phyloP scores from a whole-genome alignment of 345 rosid species.

The Pugionium dolabratum region DNA sequence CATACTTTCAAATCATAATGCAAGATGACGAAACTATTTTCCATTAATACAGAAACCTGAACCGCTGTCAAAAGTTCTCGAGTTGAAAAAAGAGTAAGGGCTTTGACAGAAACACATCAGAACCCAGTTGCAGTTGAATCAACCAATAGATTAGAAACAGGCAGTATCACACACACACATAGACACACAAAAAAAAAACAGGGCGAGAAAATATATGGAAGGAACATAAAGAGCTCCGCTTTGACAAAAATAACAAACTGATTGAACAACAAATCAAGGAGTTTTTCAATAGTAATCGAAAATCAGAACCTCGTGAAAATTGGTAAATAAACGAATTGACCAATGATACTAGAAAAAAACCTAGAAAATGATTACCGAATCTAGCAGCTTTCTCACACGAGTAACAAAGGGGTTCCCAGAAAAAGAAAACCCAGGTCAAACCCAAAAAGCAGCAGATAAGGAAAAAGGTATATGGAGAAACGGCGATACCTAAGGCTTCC shows the following conservation, averaged over 20 bases:
- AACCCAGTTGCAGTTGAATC: conserved; percentile 1
- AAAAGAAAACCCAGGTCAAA: conserved; percentile 9
- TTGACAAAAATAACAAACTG: not conserved
- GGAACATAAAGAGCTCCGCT: not conserved
- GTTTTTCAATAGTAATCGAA: conserved; percentile 5
- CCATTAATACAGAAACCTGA: conserved; percentile 5
- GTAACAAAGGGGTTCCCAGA: not conserved
- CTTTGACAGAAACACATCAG: conserved; percentile 1
- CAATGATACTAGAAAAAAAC: not conserved
- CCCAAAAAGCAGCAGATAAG: not conserved
- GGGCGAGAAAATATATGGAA: conserved; percentile 2
- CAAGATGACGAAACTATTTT: not conserved
- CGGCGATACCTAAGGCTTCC: conserved; percentile 23
- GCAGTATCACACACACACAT: conserved; percentile 4
- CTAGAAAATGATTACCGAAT: conserved; percentile 6
- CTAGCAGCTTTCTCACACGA: conserved; percentile 17
- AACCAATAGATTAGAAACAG: conserved; percentile 1
- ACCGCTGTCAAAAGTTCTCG: not conserved
- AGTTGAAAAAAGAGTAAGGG: conserved; percentile 9
- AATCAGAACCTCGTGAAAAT: conserved; percentile 10
- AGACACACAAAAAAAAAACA: not conserved
- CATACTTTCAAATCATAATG: not conserved
- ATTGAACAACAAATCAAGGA: conserved; percentile 5
- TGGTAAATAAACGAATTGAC: conserved; percentile 14
- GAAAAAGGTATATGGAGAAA: not conserved